These are phyloP conservation scores for Rosa persica DNA, from an alignment of 306 rosid species.

Conservation along the genomic window DNA sequence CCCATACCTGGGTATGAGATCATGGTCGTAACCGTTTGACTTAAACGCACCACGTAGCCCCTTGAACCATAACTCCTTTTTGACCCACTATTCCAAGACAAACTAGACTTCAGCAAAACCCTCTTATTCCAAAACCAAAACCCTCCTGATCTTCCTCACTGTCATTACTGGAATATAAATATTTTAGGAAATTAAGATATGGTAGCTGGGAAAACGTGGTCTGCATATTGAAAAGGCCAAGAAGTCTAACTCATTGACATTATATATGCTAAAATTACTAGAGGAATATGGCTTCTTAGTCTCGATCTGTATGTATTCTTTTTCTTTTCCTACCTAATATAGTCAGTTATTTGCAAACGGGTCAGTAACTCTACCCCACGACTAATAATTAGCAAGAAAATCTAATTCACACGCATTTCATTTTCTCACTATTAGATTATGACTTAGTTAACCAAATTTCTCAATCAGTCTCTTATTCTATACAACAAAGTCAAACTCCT, in stretches of 20 bases:
- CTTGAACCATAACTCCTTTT: slow-evolving; percentile 39
- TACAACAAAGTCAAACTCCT: slow-evolving; percentile 6
- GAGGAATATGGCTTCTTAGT: not conserved
- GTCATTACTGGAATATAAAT: not conserved
- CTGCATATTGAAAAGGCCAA: not conserved
- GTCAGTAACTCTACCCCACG: slow-evolving; percentile 18
- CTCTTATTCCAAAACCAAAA: not conserved
- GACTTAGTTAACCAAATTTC: slow-evolving; percentile 3
- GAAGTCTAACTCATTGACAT: slow-evolving; percentile 11
- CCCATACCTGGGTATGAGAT: slow-evolving; percentile 48
- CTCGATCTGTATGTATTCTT: not conserved
- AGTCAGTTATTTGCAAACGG: slow-evolving; percentile 7
- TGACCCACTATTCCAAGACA: slow-evolving; percentile 35
- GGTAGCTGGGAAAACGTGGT: slow-evolving; percentile 7
- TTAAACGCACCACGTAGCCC: slow-evolving; percentile 35
- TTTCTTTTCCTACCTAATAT: not conserved
- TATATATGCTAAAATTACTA: not conserved
- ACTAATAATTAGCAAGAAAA: not conserved
- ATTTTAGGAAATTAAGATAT: not conserved
- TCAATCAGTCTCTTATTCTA: not conserved
- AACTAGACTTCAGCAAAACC: not conserved
- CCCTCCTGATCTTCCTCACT: slow-evolving; percentile 7
- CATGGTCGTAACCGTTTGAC: slow-evolving; percentile 78
- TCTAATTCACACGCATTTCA: not conserved
- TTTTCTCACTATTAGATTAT: not conserved